Conservation (phyloP, 768 basidiomycete species). For the Podaxis carcinomalis region DNA sequence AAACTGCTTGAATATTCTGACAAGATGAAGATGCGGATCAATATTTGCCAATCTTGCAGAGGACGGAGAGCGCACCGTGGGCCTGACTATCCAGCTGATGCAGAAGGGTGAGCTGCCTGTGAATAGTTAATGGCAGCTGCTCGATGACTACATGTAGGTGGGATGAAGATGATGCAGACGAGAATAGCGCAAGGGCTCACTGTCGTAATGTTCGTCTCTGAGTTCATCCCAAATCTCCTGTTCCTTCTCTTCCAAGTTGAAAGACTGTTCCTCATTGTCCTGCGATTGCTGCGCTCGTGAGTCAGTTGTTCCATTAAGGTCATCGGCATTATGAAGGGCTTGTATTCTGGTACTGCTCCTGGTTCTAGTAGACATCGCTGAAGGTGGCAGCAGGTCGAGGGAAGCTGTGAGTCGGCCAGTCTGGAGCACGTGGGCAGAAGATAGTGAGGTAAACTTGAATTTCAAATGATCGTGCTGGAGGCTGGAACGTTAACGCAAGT, state of each 20-base stretch:
- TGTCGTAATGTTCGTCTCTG: conserved; percentile 77
- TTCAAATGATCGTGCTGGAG: neutral
- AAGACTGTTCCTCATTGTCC: neutral
- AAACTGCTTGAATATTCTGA: conserved; percentile 33
- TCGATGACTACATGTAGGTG: conserved; percentile 52
- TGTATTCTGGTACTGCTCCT: conserved; percentile 38
- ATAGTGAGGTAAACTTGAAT: neutral
- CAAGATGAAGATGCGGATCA: neutral
- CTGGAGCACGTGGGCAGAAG: neutral
- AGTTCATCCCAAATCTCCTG: conserved; percentile 69
- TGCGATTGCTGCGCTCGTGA: conserved; percentile 15
- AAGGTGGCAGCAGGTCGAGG: neutral
- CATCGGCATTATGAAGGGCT: conserved; percentile 27
- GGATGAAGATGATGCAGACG: neutral
- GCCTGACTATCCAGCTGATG: conserved; percentile 70
- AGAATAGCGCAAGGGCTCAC: conserved; percentile 28
- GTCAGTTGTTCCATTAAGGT: conserved; percentile 16
- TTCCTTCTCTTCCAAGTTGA: conserved; percentile 41
- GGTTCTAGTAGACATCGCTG: conserved; percentile 37
- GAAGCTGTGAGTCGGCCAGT: neutral
- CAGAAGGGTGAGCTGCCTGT: conserved; percentile 66
- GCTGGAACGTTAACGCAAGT: neutral
- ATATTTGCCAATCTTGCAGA: neutral
- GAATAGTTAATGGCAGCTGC: conserved; percentile 71
- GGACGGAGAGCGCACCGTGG: conserved; percentile 34